Base-by-base conservation (phyloP, 169 alveolate genomes). In the Neospora caninum region DNA sequence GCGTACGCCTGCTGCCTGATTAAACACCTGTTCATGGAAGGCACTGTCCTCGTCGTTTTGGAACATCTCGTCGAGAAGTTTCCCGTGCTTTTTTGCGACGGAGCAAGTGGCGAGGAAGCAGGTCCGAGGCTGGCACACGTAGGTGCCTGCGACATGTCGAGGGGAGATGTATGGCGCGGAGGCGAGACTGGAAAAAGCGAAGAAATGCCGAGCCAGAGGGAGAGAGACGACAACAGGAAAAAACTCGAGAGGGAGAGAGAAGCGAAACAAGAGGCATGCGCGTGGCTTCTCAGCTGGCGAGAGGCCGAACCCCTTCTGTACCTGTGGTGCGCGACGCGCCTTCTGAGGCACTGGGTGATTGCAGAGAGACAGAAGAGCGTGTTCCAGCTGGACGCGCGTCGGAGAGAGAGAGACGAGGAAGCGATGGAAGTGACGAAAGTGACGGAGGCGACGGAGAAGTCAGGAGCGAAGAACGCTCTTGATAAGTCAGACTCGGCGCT, bases 1-100 rank as follows among this genome's bases (percentile, higher is more conserved):
- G 95, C 93, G 70, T 93, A 93, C 89, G 88, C 93, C 93, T 93
- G 95, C 73, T 93, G 95, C 84, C 38, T 93, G 73, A 39, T 93
- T 42, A 91, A 86, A 36, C 95, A 93, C 91, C 95, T 93, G 49
- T 86, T 70, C 73, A 93, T 93, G 95, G 82, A 87, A 67, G 27
- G 92, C 80, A n/a, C 84, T 67, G 80, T 87, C 41, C 67, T 93
- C 39, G 13, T 84, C 43, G 80, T 87, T 89, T 64, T 93, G 84
- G 86, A 25, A 42, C 70, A 42, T 0, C 88, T 92, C 0, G 64
- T 92, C 58, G 18, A 64, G 58, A 80, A 88, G 18, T 82, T 41
- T 16, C 95, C 93, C 9, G 93, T 45, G 27, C 91, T 93, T 38
- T 70, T 70, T 43, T 42, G 54, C 29, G 89, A 38, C 67, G 93